Conservation (phyloP, 139 green algal genomes). For the Chlamydomonas asymmetrica region DNA sequence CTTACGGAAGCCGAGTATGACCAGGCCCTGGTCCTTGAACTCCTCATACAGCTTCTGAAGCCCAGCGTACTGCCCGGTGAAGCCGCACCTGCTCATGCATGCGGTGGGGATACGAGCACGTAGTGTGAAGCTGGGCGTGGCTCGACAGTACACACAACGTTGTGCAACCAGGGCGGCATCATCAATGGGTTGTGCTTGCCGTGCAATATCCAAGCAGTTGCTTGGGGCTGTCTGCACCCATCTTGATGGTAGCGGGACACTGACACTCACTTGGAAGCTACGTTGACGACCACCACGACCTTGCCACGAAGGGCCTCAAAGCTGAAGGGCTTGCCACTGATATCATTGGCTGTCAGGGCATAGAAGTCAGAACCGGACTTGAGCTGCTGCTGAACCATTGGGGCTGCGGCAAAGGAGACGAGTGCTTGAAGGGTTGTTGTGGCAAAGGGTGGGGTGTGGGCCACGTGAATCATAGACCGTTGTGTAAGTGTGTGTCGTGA, state of each 20-base stretch:
- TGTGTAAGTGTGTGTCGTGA: no score
- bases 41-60: slow-evolving; percentile 74
- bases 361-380: slow-evolving; percentile 4
- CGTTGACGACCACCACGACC: slow-evolving; percentile 77
- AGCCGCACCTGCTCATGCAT: slow-evolving; percentile 27
- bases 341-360: slow-evolving; percentile 2
- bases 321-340: slow-evolving; percentile 10
- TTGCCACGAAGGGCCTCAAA: slow-evolving; percentile 37
- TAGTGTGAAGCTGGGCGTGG: background rate
- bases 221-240: background rate
- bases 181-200: background rate
- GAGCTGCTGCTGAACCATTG: no score
- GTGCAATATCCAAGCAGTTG: slow-evolving; percentile 17
- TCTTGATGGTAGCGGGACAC: no score
- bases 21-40: slow-evolving; percentile 64
- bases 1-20: slow-evolving; percentile 68
- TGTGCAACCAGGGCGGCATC: background rate
- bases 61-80: slow-evolving; percentile 57
- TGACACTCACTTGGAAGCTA: slow-evolving; percentile 60
- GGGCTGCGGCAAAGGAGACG: no score
- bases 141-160: background rate
- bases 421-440: no score
- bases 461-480: no score
- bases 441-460: no score
- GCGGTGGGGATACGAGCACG: background rate